Evolutionary conservation across 2,329 filamentous ascomycete genomes (phyloP).

Genomic region (Fusarium sp.): DNA sequence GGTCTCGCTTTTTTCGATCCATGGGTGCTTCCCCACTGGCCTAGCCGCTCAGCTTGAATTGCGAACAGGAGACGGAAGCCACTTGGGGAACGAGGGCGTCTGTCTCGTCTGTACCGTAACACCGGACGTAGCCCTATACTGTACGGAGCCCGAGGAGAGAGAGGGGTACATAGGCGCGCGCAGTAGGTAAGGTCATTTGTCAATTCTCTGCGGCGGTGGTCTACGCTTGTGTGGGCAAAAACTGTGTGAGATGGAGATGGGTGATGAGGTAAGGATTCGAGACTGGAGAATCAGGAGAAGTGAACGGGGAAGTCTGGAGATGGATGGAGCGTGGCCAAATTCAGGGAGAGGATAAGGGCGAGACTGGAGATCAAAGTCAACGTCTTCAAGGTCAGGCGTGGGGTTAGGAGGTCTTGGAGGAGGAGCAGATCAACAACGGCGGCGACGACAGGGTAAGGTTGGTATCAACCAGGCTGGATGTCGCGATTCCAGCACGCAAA

Average conservation of each 20-base stretch:
- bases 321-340: background rate
- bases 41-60: slow-evolving; percentile 21
- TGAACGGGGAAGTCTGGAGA: background rate
- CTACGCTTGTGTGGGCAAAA: background rate
- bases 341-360: slow-evolving; percentile 1
- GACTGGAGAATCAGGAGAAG: slow-evolving; percentile 6
- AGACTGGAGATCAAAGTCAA: background rate
- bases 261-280: background rate
- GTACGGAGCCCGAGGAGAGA: slow-evolving; percentile 18
- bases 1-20: background rate
- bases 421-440: background rate
- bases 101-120: slow-evolving; percentile 7
- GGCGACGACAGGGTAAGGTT: slow-evolving; percentile 10
- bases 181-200: background rate
- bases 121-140: slow-evolving; percentile 10
- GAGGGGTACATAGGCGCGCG: slow-evolving; percentile 16
- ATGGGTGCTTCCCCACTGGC: slow-evolving; percentile 22
- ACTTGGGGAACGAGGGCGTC: slow-evolving; percentile 21
- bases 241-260: background rate
- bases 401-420: slow-evolving; percentile 10
- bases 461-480: slow-evolving; percentile 22
- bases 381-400: slow-evolving; percentile 15
- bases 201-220: background rate
- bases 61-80: slow-evolving; percentile 8
- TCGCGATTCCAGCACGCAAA: slow-evolving; percentile 12